A percentile compares a stretch with the other conserved stretches of the same genome.
These are phyloP conservation scores for Quercus aquifolioides DNA, from an alignment of 306 rosid genomes.

Conservation along the genomic window DNA sequence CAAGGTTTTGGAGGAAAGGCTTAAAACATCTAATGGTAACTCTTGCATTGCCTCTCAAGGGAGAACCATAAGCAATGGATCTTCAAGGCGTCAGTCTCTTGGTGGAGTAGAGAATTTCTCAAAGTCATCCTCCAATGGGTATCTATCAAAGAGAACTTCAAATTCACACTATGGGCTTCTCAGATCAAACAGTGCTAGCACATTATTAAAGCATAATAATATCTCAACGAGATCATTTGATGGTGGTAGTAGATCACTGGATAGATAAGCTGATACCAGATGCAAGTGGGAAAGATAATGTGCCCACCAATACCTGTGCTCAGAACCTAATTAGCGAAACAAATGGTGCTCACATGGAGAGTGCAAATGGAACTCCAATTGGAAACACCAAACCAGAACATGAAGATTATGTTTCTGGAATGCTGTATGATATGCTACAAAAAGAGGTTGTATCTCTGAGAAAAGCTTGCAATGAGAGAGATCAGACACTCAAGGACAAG, in stretches of 20 bases:
- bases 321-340: conserved; percentile 19
- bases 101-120: conserved; percentile 70
- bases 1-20: conserved; percentile 77
- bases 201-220: conserved; percentile 52
- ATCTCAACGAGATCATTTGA: conserved; percentile 69
- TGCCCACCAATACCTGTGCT: conserved; percentile 24
- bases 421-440: conserved; percentile 75
- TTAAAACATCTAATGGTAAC: conserved; percentile 51
- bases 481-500: conserved; percentile 78
- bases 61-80: conserved; percentile 51
- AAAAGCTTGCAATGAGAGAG: conserved; percentile 77
- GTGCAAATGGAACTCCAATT: conserved; percentile 34
- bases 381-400: conserved; percentile 39
- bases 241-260: conserved; percentile 61
- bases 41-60: conserved; percentile 43
- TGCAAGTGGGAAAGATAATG: conserved; percentile 31
- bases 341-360: conserved; percentile 23
- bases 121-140: conserved; percentile 52
- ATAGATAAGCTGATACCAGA: conserved; percentile 38
- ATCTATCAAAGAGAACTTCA: conserved; percentile 44
- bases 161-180: conserved; percentile 43
- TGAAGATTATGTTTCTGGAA: conserved; percentile 72
- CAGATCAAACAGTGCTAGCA: conserved; percentile 52
- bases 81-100: conserved; percentile 76
- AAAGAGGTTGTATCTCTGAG: conserved; percentile 75